Evolutionary conservation across 257 asterid species (phyloP), one percentile per base, ranked within the genome.

Genomic region (Coffea canephora): DNA sequence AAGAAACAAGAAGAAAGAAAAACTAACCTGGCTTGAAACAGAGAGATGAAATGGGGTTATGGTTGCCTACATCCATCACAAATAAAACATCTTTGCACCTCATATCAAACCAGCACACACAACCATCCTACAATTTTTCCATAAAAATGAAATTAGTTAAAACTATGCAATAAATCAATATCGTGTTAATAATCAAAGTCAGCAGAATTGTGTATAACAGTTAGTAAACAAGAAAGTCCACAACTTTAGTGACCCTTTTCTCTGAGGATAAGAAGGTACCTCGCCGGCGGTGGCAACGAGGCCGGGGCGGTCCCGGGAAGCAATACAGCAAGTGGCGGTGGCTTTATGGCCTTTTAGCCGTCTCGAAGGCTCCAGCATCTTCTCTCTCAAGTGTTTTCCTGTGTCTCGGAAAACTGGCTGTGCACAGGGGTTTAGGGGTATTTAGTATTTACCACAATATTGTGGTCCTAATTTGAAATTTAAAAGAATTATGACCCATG

Each of bases 1-100:
- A 69, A 12, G 21, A 69, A 80, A 61, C 13, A 18, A 81, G 73
- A 72, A 66, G 34, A 21, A 49, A 19, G 61, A 76, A 62, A 62
- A 65, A 83, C 83, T 36, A 85, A 92, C 98, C 98, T 80, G 95
- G 91, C 87, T 90, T 92, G 84, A 91, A 96, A 81, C 95, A 96
- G 23, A 96, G 62, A 52, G 98, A 94, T 46, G 98, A 89, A 79
- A 94, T 79, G 19, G 97, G 90, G 79, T 81, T 82, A n/a, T 88
- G 88, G 73, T 87, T 84, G 76, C 91, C 95, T 43, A 89, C 88
- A 82, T 94, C 96, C 89, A 89, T 84, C 19, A 81, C 81, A 78
- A 84, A 88, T 79, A 94, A 73, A 84, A 82, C 86, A 77, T 94
- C 97, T 85, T 90, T 89, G 91, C 98, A 90, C 82, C 98, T 90